Base-by-base conservation (phyloP, 176 grass and related monocot species). In the Eremochloa ophiuroides region DNA sequence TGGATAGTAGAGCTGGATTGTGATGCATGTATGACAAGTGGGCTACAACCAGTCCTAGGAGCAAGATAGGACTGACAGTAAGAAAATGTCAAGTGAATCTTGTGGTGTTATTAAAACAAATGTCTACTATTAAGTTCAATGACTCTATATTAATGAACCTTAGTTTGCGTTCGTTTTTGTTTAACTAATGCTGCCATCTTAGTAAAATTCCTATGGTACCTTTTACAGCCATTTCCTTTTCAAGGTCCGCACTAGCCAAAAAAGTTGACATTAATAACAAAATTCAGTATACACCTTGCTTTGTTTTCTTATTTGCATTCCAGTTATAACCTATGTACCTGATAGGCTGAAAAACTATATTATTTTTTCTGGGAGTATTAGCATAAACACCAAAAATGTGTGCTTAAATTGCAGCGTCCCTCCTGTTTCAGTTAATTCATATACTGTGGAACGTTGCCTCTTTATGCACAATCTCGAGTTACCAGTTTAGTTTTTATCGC, bases 1-100 rank as follows among this genome's bases (percentile, higher is more conserved):
- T 80, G 87, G 87, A 89, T 85, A 84, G 76, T 88, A 84, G 76
- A 84, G 75, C 51, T 88, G 87, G 87, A 85, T 84, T 84, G 55
- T 84, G 81, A 84, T 84, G 69, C 69, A 42, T 75, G 41, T 48
- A 69, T 84, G 87, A 71, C 75, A 62, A 80, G 77, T 85, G 87
- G 53, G 76, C 82, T 71, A 80, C 82, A 26, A 69, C 50, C 73
- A 76, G 82, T 88, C 50, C 76, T 88, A 84, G 82, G 62, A 89
- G 87, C 81, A 66, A 84, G 74, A 79, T 88, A 84, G 80, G 62
- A 71, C 60, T 84, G 86, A 88, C 69, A 88, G 80, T 88, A 89
- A 89, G 82, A 72, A 89, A 76, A 71, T 81, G 41, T 62, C 62
- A 79, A 89, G 71, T 85, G 76, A 42, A 68, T 85, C 33, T 70